These are phyloP conservation scores for Chlorophyllum brunneum DNA, from an alignment of 768 basidiomycete genomes.

Conservation along the genomic window DNA sequence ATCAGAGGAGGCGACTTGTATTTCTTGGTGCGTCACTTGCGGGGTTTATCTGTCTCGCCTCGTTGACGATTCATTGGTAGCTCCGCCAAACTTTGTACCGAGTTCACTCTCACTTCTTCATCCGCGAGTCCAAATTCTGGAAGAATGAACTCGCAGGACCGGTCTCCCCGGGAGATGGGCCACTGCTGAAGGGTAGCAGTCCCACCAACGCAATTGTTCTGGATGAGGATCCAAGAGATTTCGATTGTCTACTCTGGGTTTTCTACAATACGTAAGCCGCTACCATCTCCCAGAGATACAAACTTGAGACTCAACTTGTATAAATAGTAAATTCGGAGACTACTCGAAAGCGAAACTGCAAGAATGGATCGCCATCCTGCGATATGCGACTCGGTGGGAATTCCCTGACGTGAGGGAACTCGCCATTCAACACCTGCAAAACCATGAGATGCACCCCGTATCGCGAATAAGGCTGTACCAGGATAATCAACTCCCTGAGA, in stretches of 20 bases:
- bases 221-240: conserved; percentile 40
- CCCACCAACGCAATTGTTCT: conserved; percentile 34
- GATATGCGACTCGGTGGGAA: conserved; percentile 4
- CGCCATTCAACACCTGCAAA: conserved; percentile 1
- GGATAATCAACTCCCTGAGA: conserved; percentile 40
- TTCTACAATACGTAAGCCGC: conserved; percentile 56
- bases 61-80: conserved; percentile 17
- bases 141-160: conserved; percentile 23
- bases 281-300: not conserved
- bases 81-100: conserved; percentile 43
- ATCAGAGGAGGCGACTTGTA: conserved; percentile 4
- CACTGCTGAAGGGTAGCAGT: conserved; percentile 23
- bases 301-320: not conserved
- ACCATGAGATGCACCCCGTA: not conserved
- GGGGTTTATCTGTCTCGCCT: conserved; percentile 18
- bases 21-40: not conserved
- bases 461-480: conserved; percentile 49
- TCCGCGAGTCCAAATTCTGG: conserved; percentile 45
- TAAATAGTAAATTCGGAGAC: not conserved
- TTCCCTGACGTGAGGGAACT: conserved; percentile 10
- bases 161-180: conserved; percentile 19
- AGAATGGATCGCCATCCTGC: conserved; percentile 11
- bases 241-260: conserved; percentile 53
- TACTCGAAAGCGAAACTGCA: not conserved
- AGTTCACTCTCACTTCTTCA: conserved; percentile 51